Evolutionary conservation across 2,329 filamentous ascomycete species (phyloP).

Genomic region (Claviceps africana): DNA sequence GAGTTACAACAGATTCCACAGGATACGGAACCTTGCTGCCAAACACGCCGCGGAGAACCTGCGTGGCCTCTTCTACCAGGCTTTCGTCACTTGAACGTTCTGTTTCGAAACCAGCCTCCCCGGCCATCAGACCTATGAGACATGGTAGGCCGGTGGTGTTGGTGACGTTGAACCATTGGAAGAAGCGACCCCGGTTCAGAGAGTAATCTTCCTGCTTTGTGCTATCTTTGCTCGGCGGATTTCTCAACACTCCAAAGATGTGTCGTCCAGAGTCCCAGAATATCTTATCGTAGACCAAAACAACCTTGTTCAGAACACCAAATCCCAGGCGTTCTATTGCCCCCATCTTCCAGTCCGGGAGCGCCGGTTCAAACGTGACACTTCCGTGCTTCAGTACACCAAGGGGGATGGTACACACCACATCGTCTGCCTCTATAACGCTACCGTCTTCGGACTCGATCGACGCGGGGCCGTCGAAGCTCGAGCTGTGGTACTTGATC

Average conservation of each 20-base stretch:
- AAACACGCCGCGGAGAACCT: conserved; percentile 66
- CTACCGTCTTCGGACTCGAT: conserved; percentile 69
- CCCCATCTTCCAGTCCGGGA: conserved; percentile 76
- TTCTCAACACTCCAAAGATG: conserved; percentile 83
- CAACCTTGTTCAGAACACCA: conserved; percentile 87
- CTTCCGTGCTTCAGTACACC: conserved; percentile 78
- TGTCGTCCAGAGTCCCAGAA: conserved; percentile 88
- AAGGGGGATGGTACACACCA: conserved; percentile 82
- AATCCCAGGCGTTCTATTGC: conserved; percentile 79
- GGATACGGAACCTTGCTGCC: conserved; percentile 58
- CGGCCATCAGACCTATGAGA: conserved; percentile 86
- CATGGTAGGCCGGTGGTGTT: conserved; percentile 80
- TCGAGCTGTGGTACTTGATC: conserved; percentile 48
- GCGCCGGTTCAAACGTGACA: conserved; percentile 73
- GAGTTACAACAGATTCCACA: conserved; percentile 73
- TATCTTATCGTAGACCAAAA: conserved; percentile 72
- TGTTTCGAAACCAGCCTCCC: conserved; percentile 80
- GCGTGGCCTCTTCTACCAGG: conserved; percentile 68
- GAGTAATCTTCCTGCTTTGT: conserved; percentile 69
- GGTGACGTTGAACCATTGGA: conserved; percentile 94
- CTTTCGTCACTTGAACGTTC: conserved; percentile 63
- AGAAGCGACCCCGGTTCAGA: conserved; percentile 73
- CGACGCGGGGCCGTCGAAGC: conserved; percentile 33
- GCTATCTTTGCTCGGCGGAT: conserved; percentile 55
- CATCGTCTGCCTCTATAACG: conserved; percentile 65